Evolutionary conservation across 2,329 filamentous ascomycete genomes (phyloP), one percentile per base, ranked within the genome.

Genomic region (Penicillium sp.): DNA sequence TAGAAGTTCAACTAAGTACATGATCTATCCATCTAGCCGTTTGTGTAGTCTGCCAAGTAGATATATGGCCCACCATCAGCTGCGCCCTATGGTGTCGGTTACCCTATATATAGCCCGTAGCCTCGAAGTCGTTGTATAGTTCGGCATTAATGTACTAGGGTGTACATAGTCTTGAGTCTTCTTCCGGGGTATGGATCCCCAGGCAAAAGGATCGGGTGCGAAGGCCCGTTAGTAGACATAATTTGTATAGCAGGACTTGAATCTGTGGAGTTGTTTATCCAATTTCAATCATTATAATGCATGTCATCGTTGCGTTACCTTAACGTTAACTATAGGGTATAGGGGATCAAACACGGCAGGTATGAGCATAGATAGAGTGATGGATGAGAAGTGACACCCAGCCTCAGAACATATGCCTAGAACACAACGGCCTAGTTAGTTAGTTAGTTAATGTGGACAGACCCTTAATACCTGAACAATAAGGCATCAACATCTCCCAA

Each of bases 1-100:
- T 61, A 61, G 58, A 61, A 47, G 53, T 57, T 52, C 44, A 50
- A 59, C 49, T 47, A 39, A 33, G 54, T 56, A 56, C 54, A 56
- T 56, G 54, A 53, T 52, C 39, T 53, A 51, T 56, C 40, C 54
- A 53, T 33, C 13, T 34, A 40, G 11, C 7, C 16, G 13, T 34
- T 41, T n/a, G 27, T 49, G 23, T 34, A 45, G 13, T 44, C 8
- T 36, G n/a, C 13, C 3, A 4, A 21, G 21, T 46, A 45, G 21
- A 50, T 16, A 7, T 31, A 23, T 5, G 13, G 25, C 11, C 25
- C 13, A 33, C 2, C 2, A 23, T 33, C 19, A 33, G 19, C 19
- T 33, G 19, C 4, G 3, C 9, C 13, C 29, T 33, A 8, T 33
- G 7, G 8, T 23, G 16, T 33, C 2, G 7, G 27, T 23, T 16